phyloP scores from a whole-genome alignment of 106 monocot genomes.

The Narthecium ossifragum region DNA sequence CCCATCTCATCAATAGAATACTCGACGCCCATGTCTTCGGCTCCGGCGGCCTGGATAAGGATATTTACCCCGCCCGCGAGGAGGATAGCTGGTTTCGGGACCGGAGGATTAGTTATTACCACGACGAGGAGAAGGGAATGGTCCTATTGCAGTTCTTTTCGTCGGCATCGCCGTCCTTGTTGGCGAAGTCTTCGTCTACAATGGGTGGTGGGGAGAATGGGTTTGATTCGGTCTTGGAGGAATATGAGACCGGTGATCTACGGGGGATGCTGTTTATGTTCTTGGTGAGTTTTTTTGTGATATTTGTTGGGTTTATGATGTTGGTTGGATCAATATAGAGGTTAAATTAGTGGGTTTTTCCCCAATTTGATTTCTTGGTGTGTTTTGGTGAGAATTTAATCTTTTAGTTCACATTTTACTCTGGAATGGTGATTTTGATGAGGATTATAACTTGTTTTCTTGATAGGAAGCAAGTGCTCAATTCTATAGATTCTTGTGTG shows the following conservation, averaged over 20 bases:
- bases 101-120: constrained; percentile 48
- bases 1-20: constrained; percentile 57
- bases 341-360: no score
- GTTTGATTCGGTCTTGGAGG: constrained; percentile 27
- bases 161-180: not conserved
- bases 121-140: constrained; percentile 60
- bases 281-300: constrained; percentile 49
- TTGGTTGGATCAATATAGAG: no score
- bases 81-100: constrained; percentile 24
- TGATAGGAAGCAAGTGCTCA: no score
- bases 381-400: no score
- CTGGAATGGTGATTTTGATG: no score
- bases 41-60: constrained; percentile 33
- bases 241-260: constrained; percentile 57
- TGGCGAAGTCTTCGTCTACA: constrained; percentile 3
- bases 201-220: constrained; percentile 4
- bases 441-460: no score
- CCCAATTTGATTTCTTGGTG: no score
- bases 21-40: constrained; percentile 76
- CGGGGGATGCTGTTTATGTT: constrained; percentile 87
- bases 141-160: constrained; percentile 55
- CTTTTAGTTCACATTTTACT: no score
- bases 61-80: constrained; percentile 1
- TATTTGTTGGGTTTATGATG: no score
- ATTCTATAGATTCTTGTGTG: no score